Evolutionary conservation across 768 basidiomycete species (phyloP).

Genomic region (Pisolithus orientalis): DNA sequence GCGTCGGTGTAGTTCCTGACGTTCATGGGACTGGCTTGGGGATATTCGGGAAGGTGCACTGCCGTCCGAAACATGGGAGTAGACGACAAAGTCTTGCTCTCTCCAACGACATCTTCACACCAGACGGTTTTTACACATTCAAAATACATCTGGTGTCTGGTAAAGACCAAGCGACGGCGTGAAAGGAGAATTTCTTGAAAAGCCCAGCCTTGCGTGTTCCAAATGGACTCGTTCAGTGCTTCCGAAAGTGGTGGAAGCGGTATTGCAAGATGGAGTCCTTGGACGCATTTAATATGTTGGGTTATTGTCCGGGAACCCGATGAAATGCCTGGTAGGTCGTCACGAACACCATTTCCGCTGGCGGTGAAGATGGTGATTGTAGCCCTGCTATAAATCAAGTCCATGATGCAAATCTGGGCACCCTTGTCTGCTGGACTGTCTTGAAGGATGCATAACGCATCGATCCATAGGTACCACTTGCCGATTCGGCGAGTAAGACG

Average conservation of each 20-base stretch:
- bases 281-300: neutral
- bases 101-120: neutral
- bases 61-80: neutral
- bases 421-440: neutral
- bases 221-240: constrained; percentile 3
- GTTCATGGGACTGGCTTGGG: neutral
- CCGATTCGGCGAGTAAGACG: constrained; percentile 1
- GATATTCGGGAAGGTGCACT: neutral
- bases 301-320: neutral
- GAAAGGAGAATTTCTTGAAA: constrained; percentile 16
- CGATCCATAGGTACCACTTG: constrained; percentile 6
- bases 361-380: constrained; percentile 3
- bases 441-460: constrained; percentile 9
- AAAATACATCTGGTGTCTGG: constrained; percentile 14
- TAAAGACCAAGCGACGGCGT: constrained; percentile 14
- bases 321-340: neutral
- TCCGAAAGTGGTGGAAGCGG: neutral
- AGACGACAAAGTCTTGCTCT: neutral
- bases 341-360: neutral
- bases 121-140: constrained; percentile 5
- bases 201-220: constrained; percentile 12
- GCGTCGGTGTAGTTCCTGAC: neutral
- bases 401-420: constrained; percentile 5
- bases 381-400: constrained; percentile 1
- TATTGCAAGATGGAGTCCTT: neutral